A percentile compares a stretch with the other conserved stretches of the same genome.
Evolutionary conservation across 2,329 filamentous ascomycete genomes (phyloP).

Genomic region (Pseudogymnoascus sp.): DNA sequence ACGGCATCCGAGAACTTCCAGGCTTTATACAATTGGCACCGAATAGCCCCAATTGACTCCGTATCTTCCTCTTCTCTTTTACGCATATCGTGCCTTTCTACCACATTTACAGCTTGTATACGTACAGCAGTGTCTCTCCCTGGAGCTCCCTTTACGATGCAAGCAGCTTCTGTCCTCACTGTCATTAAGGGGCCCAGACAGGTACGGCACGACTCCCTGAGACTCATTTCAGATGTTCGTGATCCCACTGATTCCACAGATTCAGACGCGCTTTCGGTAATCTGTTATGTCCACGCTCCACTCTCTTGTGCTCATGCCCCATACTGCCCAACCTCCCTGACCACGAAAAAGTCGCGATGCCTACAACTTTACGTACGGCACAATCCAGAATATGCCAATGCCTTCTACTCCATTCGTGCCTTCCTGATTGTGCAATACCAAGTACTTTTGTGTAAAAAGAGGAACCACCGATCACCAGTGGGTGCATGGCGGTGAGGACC

Average conservation of each 20-base stretch:
- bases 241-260: background rate
- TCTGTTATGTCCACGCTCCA: background rate
- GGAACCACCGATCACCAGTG: background rate
- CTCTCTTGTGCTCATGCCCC: background rate
- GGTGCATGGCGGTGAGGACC: background rate
- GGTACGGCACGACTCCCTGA: background rate
- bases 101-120: background rate
- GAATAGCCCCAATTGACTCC: background rate
- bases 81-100: background rate
- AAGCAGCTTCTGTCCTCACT: background rate
- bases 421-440: background rate
- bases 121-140: background rate
- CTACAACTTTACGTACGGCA: background rate
- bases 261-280: conserved; percentile 1
- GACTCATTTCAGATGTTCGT: conserved; percentile 4
- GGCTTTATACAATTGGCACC: background rate
- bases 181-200: conserved; percentile 4
- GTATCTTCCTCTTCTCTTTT: background rate
- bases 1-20: background rate
- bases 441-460: background rate
- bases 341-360: background rate
- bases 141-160: background rate
- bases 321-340: conserved; percentile 4
- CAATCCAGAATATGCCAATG: background rate
- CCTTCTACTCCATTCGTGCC: background rate